Evolutionary conservation across 2,329 filamentous ascomycete species (phyloP), one percentile per base, ranked within the genome.

Genomic region (Ceratocystis cubensis): DNA sequence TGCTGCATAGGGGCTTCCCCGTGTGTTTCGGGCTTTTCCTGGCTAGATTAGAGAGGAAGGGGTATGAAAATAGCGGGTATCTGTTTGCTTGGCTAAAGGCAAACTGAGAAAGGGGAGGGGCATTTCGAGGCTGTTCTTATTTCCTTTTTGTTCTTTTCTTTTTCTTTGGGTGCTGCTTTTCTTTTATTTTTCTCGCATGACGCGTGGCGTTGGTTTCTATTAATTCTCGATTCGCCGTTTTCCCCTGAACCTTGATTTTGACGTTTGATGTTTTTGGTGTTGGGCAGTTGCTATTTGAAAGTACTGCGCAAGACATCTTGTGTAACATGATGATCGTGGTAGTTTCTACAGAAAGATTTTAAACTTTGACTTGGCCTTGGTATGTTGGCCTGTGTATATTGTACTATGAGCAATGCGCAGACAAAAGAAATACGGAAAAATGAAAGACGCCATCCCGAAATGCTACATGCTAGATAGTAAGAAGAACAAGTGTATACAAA

Each of bases 131-230:
- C 28, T 33, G 28, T 20, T 37, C 6, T 59, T 59, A 3, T 59
- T n/a, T 17, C 30, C 5, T 37, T 33, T 59, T 17, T n/a, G 17
- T 59, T 50, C 8, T 20, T 63, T 46, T 20, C 5, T 30, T 22
- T 50, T 48, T 5, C 33, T 66, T 3, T 45, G 28, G 46, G 41
- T 28, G 30, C n/a, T 17, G 30, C 53, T 59, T 57, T 57, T 63
- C 6, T 64, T 33, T 63, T 64, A 13, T 59, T 30, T 48, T 57
- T 63, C 57, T 66, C 57, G 57, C 57, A 62, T 62, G 41, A 28
- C 22, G 59, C 41, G 50, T 33, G 64, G 64, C 57, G 64, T 66
- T 61, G 57, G 44, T 61, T 45, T 50, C 5, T 63, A 7, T 30
- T 48, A 48, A 48, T 22, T 48, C 10, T 63, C 15, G 10, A 33